phyloP scores from a whole-genome alignment of 306 rosid genomes.

The Canavalia gladiata region DNA sequence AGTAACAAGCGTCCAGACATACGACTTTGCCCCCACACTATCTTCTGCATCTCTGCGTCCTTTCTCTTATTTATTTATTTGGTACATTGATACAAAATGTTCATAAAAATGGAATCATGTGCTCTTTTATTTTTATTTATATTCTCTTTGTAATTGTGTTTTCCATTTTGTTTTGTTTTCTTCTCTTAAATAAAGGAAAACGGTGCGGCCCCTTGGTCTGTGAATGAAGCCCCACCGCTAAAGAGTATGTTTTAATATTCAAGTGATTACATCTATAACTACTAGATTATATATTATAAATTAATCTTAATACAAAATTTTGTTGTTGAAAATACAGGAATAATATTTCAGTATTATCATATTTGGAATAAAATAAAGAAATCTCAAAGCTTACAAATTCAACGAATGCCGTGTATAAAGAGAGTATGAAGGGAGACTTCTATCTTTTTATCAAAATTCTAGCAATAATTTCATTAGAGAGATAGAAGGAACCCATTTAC shows the following conservation, averaged over 20 bases:
- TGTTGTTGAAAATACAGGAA: not conserved
- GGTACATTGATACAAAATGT: not conserved
- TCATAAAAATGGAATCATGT: not conserved
- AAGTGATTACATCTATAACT: not conserved
- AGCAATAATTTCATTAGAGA: not conserved
- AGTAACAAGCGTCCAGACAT: conserved; percentile 6
- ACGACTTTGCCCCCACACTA: not conserved
- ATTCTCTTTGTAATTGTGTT: not conserved
- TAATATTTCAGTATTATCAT: not conserved
- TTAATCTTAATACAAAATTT: not conserved
- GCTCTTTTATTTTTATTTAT: not conserved
- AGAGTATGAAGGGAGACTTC: not conserved
- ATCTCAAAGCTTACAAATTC: not conserved
- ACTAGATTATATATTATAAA: not conserved
- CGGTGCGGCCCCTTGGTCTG: not conserved
- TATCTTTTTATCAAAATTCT: not conserved
- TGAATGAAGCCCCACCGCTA: conserved; percentile 19
- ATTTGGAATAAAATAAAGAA: not conserved
- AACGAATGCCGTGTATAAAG: not conserved
- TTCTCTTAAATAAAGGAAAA: not conserved
- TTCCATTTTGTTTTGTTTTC: not conserved
- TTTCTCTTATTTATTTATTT: not conserved
- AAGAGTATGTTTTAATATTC: conserved; percentile 8
- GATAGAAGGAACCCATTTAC: not conserved
- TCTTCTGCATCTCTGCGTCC: not conserved